Percentiles rank a stretch among this genome's conserved stretches.
These are phyloP conservation scores for Parafenestella ontariensis DNA, from an alignment of 2,329 filamentous ascomycete genomes.

Conservation along the genomic window DNA sequence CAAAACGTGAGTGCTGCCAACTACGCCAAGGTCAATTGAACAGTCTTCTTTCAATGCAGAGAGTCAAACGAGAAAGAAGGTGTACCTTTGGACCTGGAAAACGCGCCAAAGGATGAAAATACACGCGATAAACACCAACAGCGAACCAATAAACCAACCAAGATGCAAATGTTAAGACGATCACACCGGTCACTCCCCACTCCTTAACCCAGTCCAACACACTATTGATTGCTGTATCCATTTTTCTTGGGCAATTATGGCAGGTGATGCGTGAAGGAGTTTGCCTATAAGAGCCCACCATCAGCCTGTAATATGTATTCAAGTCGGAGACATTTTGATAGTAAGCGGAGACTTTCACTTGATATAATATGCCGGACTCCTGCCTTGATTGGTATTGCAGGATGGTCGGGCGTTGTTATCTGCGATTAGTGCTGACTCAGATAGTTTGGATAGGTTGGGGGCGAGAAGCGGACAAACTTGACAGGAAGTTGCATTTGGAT, in stretches of 20 bases:
- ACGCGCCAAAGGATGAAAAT: conserved; percentile 5
- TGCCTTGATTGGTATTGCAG: not conserved
- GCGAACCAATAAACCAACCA: conserved; percentile 3
- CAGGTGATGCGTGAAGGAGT: not conserved
- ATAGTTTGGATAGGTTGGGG: too few relatives aligned
- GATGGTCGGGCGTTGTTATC: too few relatives aligned
- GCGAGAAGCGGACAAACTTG: too few relatives aligned
- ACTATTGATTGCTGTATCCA: not conserved
- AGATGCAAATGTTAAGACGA: not conserved
- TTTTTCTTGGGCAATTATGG: not conserved
- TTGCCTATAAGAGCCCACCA: too few relatives aligned
- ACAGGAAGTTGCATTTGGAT: too few relatives aligned
- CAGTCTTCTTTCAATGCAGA: not conserved
- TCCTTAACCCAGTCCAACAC: not conserved
- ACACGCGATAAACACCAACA: conserved; percentile 5
- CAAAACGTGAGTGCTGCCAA: conserved; percentile 10
- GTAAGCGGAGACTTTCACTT: conserved; percentile 7
- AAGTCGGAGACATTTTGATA: conserved; percentile 1
- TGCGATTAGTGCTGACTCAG: too few relatives aligned
- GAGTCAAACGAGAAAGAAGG: not conserved
- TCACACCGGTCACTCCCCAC: not conserved
- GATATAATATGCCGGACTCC: not conserved
- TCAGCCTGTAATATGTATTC: not conserved
- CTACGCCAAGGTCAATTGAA: not conserved
- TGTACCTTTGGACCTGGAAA: conserved; percentile 7